Conservation (phyloP, 768 basidiomycete genomes). For the Termitomyces sp. region DNA sequence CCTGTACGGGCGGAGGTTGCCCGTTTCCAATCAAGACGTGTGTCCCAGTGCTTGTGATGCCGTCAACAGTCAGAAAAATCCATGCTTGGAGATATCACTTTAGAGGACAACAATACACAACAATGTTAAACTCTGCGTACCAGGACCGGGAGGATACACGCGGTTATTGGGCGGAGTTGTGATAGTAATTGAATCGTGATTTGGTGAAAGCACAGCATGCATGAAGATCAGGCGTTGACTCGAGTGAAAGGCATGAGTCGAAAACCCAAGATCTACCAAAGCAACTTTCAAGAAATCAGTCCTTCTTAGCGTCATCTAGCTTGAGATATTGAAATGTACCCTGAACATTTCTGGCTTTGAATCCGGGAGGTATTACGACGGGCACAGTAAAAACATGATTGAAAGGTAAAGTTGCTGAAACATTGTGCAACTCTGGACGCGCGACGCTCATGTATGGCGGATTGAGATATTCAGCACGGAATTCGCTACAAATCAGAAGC, state of each 20-base stretch:
- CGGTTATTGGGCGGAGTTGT: slow-evolving; percentile 30
- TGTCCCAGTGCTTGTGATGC: slow-evolving; percentile 27
- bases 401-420: slow-evolving; percentile 32
- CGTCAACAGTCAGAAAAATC: slow-evolving; percentile 23
- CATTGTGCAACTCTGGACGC: slow-evolving; percentile 27
- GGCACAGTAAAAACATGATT: slow-evolving; percentile 26
- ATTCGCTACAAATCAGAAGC: slow-evolving; percentile 22
- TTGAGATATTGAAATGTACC: slow-evolving; percentile 12
- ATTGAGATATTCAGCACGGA: slow-evolving; percentile 35
- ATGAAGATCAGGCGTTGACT: slow-evolving; percentile 32
- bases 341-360: slow-evolving; percentile 20
- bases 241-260: slow-evolving; percentile 27
- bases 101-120: not conserved
- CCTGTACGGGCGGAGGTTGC: slow-evolving; percentile 26
- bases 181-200: slow-evolving; percentile 27
- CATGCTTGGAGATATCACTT: slow-evolving; percentile 14
- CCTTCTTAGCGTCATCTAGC: not conserved
- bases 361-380: slow-evolving; percentile 24
- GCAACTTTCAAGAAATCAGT: slow-evolving; percentile 20
- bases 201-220: slow-evolving; percentile 22
- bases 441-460: slow-evolving; percentile 35
- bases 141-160: slow-evolving; percentile 33
- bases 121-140: not conserved
- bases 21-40: slow-evolving; percentile 33
- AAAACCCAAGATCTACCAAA: slow-evolving; percentile 36